Conservation (phyloP, 2,329 filamentous ascomycete genomes). For the Penicillium sp. region DNA sequence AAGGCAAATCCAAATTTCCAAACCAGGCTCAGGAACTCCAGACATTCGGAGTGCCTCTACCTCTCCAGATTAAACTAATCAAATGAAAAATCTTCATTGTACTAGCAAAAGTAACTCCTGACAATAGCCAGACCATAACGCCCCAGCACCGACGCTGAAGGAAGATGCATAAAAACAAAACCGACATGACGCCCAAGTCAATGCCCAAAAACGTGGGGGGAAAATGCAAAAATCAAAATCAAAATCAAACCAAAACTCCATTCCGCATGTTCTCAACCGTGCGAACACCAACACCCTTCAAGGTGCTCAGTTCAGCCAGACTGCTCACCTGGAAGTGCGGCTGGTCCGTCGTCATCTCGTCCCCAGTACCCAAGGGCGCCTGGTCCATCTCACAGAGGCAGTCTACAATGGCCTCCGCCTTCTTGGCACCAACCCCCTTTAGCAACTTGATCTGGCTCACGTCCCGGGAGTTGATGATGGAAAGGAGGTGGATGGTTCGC, state of each 20-base stretch:
- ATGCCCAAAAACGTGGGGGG: constrained; percentile 8
- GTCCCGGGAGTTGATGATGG: constrained; percentile 50
- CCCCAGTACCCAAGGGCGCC: constrained; percentile 14
- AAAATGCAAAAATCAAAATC: constrained; percentile 11
- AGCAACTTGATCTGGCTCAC: constrained; percentile 49
- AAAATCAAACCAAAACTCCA: constrained; percentile 39
- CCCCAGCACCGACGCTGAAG: constrained; percentile 33
- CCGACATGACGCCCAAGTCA: constrained; percentile 11
- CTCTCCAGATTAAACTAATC: not conserved
- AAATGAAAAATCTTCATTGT: not conserved
- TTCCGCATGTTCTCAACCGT: constrained; percentile 52
- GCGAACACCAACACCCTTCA: constrained; percentile 49
- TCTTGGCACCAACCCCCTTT: constrained; percentile 50
- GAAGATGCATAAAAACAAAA: constrained; percentile 24
- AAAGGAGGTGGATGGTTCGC: constrained; percentile 46
- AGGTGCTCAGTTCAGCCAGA: constrained; percentile 42
- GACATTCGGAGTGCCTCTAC: too few species aligned
- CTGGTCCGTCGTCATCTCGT: constrained; percentile 16
- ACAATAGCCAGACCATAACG: constrained; percentile 16
- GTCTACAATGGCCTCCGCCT: constrained; percentile 51
- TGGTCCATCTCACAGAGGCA: constrained; percentile 48
- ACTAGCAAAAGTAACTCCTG: constrained; percentile 4
- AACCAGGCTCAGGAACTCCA: not conserved
- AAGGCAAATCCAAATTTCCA: not conserved
- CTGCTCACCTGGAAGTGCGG: constrained; percentile 38